Base-by-base conservation (phyloP, 2,329 filamentous ascomycete species). In the Huntiella decipiens region DNA sequence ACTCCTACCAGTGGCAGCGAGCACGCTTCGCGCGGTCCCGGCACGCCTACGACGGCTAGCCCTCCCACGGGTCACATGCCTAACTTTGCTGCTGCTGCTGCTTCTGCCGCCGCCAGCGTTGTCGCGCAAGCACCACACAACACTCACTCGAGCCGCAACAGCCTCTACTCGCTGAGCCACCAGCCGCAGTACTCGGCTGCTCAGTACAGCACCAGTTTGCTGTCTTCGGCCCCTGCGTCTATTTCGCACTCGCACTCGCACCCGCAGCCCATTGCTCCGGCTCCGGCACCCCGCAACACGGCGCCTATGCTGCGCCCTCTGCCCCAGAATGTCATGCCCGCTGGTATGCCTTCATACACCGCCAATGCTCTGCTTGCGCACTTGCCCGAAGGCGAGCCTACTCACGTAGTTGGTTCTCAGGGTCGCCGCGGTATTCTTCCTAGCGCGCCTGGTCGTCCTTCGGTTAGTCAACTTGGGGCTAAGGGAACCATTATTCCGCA, bases 371-470 rank as follows among this genome's bases (percentile, higher is more conserved):
- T 61, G 4, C 64, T 66, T 57, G 68, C 66, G 54, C 65, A 66
- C 54, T 60, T 72, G 50, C 67, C 66, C 49, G 74, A 74, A 41
- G 63, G 61, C 32, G 74, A 79, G 55, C 83, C 82, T 12, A 91
- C 85, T 31, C 88, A 95, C 58, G 88, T 95, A 42, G 88, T 96
- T 46, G 88, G 88, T 45, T 93, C 87, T 19, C 88, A 96, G 65
- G 88, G 88, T 49, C 78, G 88, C 52, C 76, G 88, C 53, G 88
- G 88, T 42, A 92, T 95, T 35, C 65, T 96, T 51, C 88, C 88
- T 12, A 94, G 86, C 55, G 86, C 87, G 51, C 85, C 86, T 28
- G 87, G 87, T 38, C 73, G 86, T 50, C 77, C 82, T 31, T 67
- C 79, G 16, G 71, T 74, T 15, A 79, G 83, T 38, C 77, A 75